A percentile compares a stretch with the other conserved stretches of the same genome.
These are phyloP conservation scores for Microsporum canis DNA, from an alignment of 2,329 filamentous ascomycete species.

Conservation along the genomic window DNA sequence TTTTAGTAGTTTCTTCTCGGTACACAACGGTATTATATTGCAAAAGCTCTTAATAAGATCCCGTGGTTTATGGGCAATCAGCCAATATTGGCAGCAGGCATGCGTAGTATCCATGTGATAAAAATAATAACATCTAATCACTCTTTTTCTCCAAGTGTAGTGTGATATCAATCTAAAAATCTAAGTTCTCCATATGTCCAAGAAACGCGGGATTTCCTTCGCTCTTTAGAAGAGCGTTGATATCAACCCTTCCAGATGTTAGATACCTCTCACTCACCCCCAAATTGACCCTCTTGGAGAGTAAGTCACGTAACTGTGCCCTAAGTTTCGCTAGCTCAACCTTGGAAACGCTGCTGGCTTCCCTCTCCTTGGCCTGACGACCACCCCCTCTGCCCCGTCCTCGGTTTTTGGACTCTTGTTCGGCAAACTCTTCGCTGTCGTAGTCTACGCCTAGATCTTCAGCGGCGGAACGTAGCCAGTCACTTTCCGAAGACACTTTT, in stretches of 20 bases:
- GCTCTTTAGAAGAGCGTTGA: slow-evolving; percentile 58
- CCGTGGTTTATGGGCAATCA: too few relatives aligned
- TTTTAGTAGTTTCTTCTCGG: too few relatives aligned
- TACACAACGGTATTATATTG: too few relatives aligned
- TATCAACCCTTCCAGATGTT: slow-evolving; percentile 70
- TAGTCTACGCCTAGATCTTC: slow-evolving; percentile 92
- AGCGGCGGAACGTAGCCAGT: slow-evolving; percentile 71
- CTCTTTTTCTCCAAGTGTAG: too few relatives aligned
- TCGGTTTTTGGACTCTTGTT: slow-evolving; percentile 43
- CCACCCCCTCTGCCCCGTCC: slow-evolving; percentile 63
- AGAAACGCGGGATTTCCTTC: slow-evolving; percentile 55
- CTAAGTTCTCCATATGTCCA: slow-evolving; percentile 43
- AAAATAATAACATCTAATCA: too few relatives aligned
- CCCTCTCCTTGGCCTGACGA: slow-evolving; percentile 62
- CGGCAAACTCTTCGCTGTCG: slow-evolving; percentile 72
- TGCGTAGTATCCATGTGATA: too few relatives aligned
- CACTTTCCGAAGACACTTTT: slow-evolving; percentile 70
- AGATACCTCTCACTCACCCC: slow-evolving; percentile 83
- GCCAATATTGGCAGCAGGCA: too few relatives aligned
- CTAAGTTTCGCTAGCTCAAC: slow-evolving; percentile 58
- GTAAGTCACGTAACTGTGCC: slow-evolving; percentile 58
- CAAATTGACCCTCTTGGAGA: slow-evolving; percentile 66
- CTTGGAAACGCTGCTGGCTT: slow-evolving; percentile 57
- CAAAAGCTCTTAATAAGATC: too few relatives aligned
- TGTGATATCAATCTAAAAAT: slow-evolving; percentile 18